Evolutionary conservation across 2,329 filamentous ascomycete genomes (phyloP), one percentile per base, ranked within the genome.

Genomic region (Didymella keratinophila): DNA sequence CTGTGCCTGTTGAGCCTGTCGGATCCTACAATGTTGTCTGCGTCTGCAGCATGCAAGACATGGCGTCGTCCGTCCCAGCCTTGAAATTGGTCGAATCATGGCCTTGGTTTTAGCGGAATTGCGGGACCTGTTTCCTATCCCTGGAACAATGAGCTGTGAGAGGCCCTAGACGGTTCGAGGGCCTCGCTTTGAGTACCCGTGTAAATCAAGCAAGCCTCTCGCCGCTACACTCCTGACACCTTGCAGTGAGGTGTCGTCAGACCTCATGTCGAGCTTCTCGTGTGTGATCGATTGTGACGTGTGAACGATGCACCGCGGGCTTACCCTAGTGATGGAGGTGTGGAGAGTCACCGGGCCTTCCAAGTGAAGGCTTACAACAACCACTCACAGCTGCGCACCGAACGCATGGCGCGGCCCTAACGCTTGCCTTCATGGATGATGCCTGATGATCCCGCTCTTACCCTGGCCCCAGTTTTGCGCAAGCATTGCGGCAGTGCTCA

Each of bases 401-500:
- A 58, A 50, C 20, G 56, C 61, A 41, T 65, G 60, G 58, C 64
- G 56, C 49, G 49, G 45, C 42, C 48, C 54, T 63, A 66, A 51
- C 27, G 43, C 56, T 21, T 36, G 46, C 45, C 53, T 36, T 18
- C 61, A 59, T 52, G 61, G 61, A 63, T 62, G 32, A 43, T 37
- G 36, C 51, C 45, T 58, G 59, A 58, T 50, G 49, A 23, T 25
- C 21, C 46, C 45, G 56, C 57, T 32, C 27, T 43, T 44, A 62
- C 66, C 66, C 66, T 61, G 66, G 66, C 52, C 66, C 66, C 66
- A 59, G 55, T 60, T 41, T 54, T 56, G 51, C 52, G 21, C 47
- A 52, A 44, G 34, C 41, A 46, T 25, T 37, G 56, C 51, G 41
- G 46, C 57, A 52, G 47, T 56, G 57, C 52, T 60, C 51, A 20